phyloP scores from a whole-genome alignment of 768 basidiomycete species.

The Leucocoprinus birnbaumii region DNA sequence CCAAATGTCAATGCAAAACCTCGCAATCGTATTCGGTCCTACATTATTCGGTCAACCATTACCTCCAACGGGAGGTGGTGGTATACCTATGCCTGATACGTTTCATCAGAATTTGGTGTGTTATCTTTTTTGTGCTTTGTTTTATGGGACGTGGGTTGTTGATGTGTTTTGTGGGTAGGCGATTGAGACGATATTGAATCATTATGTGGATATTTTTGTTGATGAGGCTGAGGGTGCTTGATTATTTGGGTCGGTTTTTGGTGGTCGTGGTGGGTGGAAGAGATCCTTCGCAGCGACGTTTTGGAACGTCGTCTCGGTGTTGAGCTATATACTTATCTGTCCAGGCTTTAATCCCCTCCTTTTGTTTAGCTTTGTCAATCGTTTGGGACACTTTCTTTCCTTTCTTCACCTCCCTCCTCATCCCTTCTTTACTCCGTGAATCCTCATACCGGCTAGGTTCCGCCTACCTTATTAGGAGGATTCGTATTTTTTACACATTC shows the following conservation, averaged over 20 bases:
- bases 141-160: background rate
- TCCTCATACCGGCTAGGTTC: too few relatives aligned
- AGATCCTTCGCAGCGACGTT: too few relatives aligned
- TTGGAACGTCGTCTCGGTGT: too few relatives aligned
- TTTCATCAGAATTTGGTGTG: constrained; percentile 69
- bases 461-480: too few relatives aligned
- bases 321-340: too few relatives aligned
- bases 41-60: constrained; percentile 84
- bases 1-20: constrained; percentile 90
- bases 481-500: too few relatives aligned
- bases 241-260: too few relatives aligned
- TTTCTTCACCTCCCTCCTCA: background rate
- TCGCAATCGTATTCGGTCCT: constrained; percentile 98
- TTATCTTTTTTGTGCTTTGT: constrained; percentile 14
- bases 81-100: constrained; percentile 63
- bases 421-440: too few relatives aligned
- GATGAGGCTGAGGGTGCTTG: constrained; percentile 64
- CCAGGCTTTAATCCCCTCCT: too few relatives aligned
- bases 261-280: too few relatives aligned
- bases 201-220: constrained; percentile 95
- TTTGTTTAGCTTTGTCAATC: background rate
- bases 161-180: constrained; percentile 51
- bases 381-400: background rate
- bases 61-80: constrained; percentile 42
- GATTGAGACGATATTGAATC: constrained; percentile 91